Base-by-base conservation (phyloP, 371 early-diverging fungal genomes). In the Basidiobolus meristosporus region DNA sequence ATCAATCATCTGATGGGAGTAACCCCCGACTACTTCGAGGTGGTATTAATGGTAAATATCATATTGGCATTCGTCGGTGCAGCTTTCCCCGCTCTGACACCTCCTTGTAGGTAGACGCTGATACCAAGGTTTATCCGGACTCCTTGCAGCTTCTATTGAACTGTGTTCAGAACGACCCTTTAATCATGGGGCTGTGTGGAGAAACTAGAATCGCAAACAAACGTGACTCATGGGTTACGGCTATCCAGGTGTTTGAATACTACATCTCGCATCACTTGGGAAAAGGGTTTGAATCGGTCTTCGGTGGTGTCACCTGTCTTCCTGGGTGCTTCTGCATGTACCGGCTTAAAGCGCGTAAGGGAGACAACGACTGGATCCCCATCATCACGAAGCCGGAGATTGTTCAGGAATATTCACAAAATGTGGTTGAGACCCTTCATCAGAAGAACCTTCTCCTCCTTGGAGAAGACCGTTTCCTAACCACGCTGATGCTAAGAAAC, bases 281-380 rank as follows among this genome's bases (percentile, higher is more conserved):
- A 32, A 92, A 92, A 58, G 80, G 82, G 0, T 92, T 95, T 60
- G 93, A 95, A 59, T 73, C 78, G 5, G 76, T 92, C 26, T 95
- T 92, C 72, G 96, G 93, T 52, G 89, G 88, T 67, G 92, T 95
- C 10, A 95, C 91, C 15, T 95, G 96, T 63, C 60, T 95, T 18
- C 92, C 91, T 11, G 91, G 95, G 30, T 91, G 91, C 51, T 91
- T 91, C 64, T 77, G 87, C 54, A 87, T 82, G 80, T 90, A 90
- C 58, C 69, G 90, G 22, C 70, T 93, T 41, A 84, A 86, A 51
- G 78, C 82, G 21, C 81, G 73, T 44, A 80, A 81, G 54, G 67
- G 73, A 1, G 62, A 64, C 14, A 52, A 59, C 37, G 70, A 72
- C 21, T 72, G 73, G 73, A 66, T 72, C 4, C 82, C 77, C 41